phyloP scores from a whole-genome alignment of 2,329 filamentous ascomycete genomes.

The Colletotrichum melonis region DNA sequence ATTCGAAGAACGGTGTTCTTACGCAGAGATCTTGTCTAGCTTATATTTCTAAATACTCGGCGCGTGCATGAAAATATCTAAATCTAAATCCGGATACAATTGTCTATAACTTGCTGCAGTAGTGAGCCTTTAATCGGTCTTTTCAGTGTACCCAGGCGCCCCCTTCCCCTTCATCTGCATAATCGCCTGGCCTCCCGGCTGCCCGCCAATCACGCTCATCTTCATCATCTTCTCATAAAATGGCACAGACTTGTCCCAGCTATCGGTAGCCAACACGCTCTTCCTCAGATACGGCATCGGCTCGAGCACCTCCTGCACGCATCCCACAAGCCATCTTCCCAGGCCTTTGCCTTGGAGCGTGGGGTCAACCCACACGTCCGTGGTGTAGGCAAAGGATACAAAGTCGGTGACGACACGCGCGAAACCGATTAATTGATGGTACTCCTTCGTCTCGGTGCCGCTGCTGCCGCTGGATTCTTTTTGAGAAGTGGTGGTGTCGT shows the following conservation, averaged over 20 bases:
- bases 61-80: background rate
- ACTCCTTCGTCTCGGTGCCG: background rate
- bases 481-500: slow-evolving; percentile 40
- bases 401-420: slow-evolving; percentile 76
- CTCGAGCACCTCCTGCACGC: slow-evolving; percentile 65
- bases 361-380: slow-evolving; percentile 75
- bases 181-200: slow-evolving; percentile 28
- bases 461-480: background rate
- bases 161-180: slow-evolving; percentile 41
- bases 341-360: slow-evolving; percentile 71
- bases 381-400: slow-evolving; percentile 74
- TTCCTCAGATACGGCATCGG: slow-evolving; percentile 70
- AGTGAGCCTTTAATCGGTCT: background rate
- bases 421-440: slow-evolving; percentile 60
- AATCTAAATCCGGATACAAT: background rate
- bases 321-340: slow-evolving; percentile 72
- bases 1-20: slow-evolving; percentile 21
- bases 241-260: slow-evolving; percentile 47
- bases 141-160: slow-evolving; percentile 1
- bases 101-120: background rate
- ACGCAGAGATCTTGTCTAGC: slow-evolving; percentile 9
- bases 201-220: slow-evolving; percentile 42
- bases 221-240: slow-evolving; percentile 46
- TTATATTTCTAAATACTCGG: background rate
- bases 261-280: slow-evolving; percentile 64